A percentile compares a stretch with the other conserved stretches of the same genome.
Conservation (phyloP, 352 stramenopile species). For the Phytophthora hibernalis region DNA sequence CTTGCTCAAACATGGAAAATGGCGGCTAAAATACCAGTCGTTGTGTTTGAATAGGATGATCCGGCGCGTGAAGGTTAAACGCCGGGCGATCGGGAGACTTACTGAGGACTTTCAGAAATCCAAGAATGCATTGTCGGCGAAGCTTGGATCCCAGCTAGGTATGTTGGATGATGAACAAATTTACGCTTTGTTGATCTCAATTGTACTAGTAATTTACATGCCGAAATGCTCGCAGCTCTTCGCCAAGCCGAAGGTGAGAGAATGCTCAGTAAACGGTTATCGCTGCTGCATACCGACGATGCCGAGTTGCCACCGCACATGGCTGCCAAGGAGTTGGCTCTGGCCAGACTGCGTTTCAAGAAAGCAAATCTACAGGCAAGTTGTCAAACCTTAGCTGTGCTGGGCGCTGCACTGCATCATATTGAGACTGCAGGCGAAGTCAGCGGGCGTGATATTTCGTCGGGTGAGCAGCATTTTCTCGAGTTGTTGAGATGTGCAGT, state of each 20-base stretch:
- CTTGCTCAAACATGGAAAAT: background rate
- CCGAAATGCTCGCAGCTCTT: constrained; percentile 44
- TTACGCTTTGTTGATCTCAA: constrained; percentile 22
- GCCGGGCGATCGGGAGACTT: constrained; percentile 48
- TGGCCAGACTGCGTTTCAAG: constrained; percentile 61
- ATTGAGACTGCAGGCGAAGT: constrained; percentile 52
- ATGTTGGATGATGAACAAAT: background rate
- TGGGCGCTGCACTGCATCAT: constrained; percentile 56
- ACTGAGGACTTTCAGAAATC: constrained; percentile 59
- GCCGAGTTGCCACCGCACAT: constrained; percentile 59
- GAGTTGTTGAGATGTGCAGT: constrained; percentile 76
- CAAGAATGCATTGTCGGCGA: constrained; percentile 46
- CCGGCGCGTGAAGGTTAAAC: constrained; percentile 61
- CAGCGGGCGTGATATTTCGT: constrained; percentile 55
- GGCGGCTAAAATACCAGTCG: background rate
- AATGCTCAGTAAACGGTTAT: constrained; percentile 64
- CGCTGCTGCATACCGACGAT: constrained; percentile 62
- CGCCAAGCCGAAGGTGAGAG: constrained; percentile 69
- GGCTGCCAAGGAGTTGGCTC: constrained; percentile 59
- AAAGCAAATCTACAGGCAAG: constrained; percentile 67
- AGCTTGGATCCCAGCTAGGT: constrained; percentile 60
- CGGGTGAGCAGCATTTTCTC: constrained; percentile 69
- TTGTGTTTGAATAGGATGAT: constrained; percentile 48
- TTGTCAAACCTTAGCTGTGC: constrained; percentile 65
- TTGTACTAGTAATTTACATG: background rate